These are phyloP conservation scores for Aspergillus saccharolyticus DNA, from an alignment of 495 filamentous ascomycete genomes.

Conservation along the genomic window DNA sequence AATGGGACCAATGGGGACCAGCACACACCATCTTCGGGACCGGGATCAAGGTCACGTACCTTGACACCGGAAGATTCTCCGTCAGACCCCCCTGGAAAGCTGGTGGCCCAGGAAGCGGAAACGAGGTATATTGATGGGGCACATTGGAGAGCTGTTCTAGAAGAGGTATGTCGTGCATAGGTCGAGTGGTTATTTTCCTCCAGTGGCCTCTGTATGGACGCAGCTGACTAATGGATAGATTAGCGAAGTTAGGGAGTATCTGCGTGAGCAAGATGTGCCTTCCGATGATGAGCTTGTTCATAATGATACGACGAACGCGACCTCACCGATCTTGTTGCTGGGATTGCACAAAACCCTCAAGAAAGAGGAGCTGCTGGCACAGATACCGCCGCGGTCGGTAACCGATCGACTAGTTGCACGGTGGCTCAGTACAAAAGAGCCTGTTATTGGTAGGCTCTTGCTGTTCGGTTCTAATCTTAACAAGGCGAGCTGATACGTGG, in stretches of 20 bases:
- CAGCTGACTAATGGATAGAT: constrained; percentile 25
- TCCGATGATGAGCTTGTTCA: constrained; percentile 22
- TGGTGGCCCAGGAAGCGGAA: constrained; percentile 56
- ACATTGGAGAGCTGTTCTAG: constrained; percentile 48
- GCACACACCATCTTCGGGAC: background rate
- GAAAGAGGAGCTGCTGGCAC: constrained; percentile 35
- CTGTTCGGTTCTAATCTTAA: background rate
- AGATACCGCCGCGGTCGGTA: constrained; percentile 37
- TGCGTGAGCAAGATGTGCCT: constrained; percentile 14
- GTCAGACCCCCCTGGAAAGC: constrained; percentile 56
- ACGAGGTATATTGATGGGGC: constrained; percentile 46
- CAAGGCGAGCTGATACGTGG: background rate
- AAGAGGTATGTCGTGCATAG: constrained; percentile 37
- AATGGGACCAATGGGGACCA: background rate
- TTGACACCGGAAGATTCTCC: background rate
- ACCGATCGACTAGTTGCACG: constrained; percentile 42
- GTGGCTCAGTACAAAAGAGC: constrained; percentile 42
- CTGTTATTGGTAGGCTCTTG: constrained; percentile 30
- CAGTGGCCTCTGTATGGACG: background rate
- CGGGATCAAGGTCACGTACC: background rate
- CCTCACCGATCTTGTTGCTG: constrained; percentile 35
- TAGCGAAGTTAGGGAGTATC: constrained; percentile 24
- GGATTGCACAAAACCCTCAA: constrained; percentile 29
- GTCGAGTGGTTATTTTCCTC: constrained; percentile 7
- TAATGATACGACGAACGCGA: constrained; percentile 16